Conservation (phyloP, 2,329 filamentous ascomycete species). For the Neonectria ditissima region DNA sequence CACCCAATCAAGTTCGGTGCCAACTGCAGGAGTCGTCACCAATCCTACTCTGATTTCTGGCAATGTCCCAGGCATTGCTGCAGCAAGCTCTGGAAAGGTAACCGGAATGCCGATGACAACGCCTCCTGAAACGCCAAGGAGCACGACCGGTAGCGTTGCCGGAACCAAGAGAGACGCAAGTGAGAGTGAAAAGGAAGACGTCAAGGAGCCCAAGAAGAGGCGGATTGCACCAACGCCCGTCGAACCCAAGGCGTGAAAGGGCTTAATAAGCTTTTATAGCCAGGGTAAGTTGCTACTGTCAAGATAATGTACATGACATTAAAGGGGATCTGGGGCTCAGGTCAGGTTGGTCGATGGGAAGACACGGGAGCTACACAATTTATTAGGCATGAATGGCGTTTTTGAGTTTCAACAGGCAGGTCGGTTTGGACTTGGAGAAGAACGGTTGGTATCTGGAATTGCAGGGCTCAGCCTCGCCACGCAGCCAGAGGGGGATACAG, state of each 20-base stretch:
- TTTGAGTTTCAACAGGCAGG: conserved; percentile 23
- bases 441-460: conserved; percentile 14
- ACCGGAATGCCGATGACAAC: conserved; percentile 81
- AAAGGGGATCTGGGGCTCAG: conserved; percentile 24
- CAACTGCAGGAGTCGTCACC: conserved; percentile 68
- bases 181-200: conserved; percentile 66
- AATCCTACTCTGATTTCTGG: conserved; percentile 85
- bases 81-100: conserved; percentile 74
- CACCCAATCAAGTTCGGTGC: conserved; percentile 67
- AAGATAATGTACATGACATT: conserved; percentile 29
- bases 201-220: conserved; percentile 72
- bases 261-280: neutral
- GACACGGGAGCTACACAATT: conserved; percentile 31
- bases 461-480: neutral
- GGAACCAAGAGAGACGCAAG: conserved; percentile 69
- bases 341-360: conserved; percentile 23
- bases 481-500: neutral
- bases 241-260: conserved; percentile 43
- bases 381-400: conserved; percentile 49
- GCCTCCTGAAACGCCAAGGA: conserved; percentile 86
- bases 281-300: neutral
- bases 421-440: conserved; percentile 17
- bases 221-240: conserved; percentile 77
- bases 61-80: conserved; percentile 80
- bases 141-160: conserved; percentile 46